Evolutionary conservation across 108 stramenopile genomes (phyloP).

Genomic region (Aurantiochytrium sp.): DNA sequence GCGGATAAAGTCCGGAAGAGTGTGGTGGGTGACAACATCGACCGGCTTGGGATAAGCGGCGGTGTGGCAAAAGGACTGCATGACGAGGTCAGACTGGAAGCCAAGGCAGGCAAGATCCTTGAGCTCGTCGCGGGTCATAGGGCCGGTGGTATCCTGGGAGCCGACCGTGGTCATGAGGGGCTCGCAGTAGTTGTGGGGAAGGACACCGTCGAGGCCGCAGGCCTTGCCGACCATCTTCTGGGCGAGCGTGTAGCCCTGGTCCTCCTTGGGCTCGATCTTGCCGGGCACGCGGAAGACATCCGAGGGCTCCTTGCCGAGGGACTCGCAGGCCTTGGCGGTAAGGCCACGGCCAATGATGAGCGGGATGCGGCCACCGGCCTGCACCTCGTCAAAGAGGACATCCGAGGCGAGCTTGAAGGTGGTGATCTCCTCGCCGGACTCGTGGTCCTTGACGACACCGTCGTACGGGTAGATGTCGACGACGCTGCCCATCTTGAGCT

Average conservation of each 20-base stretch:
- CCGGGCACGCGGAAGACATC: slow-evolving; percentile 62
- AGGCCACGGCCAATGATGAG: slow-evolving; percentile 83
- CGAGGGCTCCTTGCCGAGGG: slow-evolving; percentile 63
- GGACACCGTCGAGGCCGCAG: slow-evolving; percentile 72
- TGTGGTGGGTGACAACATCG: slow-evolving; percentile 89
- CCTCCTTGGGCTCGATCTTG: slow-evolving; percentile 36
- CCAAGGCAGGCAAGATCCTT: slow-evolving; percentile 82
- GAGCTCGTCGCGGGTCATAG: slow-evolving; percentile 92
- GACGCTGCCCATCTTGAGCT: slow-evolving; percentile 82
- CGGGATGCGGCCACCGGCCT: slow-evolving; percentile 88
- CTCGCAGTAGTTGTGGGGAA: slow-evolving; percentile 68
- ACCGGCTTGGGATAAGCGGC: slow-evolving; percentile 95
- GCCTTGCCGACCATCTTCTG: slow-evolving; percentile 93
- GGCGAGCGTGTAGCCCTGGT: slow-evolving; percentile 79
- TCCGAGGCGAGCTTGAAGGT: slow-evolving; percentile 77
- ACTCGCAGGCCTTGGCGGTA: slow-evolving; percentile 74
- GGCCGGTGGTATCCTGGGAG: slow-evolving; percentile 89
- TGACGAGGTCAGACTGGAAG: slow-evolving; percentile 84
- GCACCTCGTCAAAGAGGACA: slow-evolving; percentile 83
- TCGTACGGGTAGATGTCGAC: slow-evolving; percentile 81
- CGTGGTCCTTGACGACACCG: slow-evolving; percentile 63
- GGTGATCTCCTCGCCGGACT: slow-evolving; percentile 70
- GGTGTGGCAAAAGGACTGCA: slow-evolving; percentile 94
- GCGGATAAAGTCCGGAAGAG: slow-evolving; percentile 87
- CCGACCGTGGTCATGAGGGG: slow-evolving; percentile 92